These are phyloP conservation scores for Pseudomonodictys pantanalensis DNA, from an alignment of 495 filamentous ascomycete genomes.

Conservation along the genomic window DNA sequence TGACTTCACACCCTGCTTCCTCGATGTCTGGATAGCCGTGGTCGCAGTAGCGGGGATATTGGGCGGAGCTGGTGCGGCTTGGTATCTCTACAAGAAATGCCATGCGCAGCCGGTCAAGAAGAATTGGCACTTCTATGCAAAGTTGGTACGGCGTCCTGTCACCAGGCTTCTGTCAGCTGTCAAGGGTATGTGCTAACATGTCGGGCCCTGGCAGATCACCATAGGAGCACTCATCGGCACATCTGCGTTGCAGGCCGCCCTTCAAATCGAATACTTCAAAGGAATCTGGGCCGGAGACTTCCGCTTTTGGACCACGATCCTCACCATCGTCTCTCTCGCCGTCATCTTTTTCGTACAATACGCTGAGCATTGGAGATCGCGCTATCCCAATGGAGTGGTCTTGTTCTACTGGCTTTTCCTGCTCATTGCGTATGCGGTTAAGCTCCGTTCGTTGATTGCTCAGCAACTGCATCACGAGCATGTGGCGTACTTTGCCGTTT, in stretches of 20 bases:
- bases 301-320: slow-evolving; percentile 81
- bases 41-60: slow-evolving; percentile 77
- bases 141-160: slow-evolving; percentile 60
- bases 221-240: slow-evolving; percentile 66
- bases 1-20: slow-evolving; percentile 95
- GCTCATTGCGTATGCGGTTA: slow-evolving; percentile 74
- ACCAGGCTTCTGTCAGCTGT: not conserved
- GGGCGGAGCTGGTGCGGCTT: slow-evolving; percentile 70
- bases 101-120: slow-evolving; percentile 63
- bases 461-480: slow-evolving; percentile 64
- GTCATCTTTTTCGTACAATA: slow-evolving; percentile 87
- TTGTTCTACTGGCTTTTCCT: slow-evolving; percentile 96
- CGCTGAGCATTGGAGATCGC: slow-evolving; percentile 82
- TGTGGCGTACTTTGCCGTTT: slow-evolving; percentile 73
- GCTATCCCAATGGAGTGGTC: slow-evolving; percentile 88
- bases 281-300: slow-evolving; percentile 77
- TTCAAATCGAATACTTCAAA: slow-evolving; percentile 72
- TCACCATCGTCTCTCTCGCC: slow-evolving; percentile 71
- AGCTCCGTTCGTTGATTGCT: slow-evolving; percentile 81
- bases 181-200: not conserved
- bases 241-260: slow-evolving; percentile 66
- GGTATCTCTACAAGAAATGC: slow-evolving; percentile 68
- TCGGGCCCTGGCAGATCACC: slow-evolving; percentile 53
- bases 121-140: slow-evolving; percentile 94
- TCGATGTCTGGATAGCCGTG: slow-evolving; percentile 76